Evolutionary conservation across 306 rosid genomes (phyloP), one percentile per base, ranked within the genome.

Genomic region (Calophaca sinica): DNA sequence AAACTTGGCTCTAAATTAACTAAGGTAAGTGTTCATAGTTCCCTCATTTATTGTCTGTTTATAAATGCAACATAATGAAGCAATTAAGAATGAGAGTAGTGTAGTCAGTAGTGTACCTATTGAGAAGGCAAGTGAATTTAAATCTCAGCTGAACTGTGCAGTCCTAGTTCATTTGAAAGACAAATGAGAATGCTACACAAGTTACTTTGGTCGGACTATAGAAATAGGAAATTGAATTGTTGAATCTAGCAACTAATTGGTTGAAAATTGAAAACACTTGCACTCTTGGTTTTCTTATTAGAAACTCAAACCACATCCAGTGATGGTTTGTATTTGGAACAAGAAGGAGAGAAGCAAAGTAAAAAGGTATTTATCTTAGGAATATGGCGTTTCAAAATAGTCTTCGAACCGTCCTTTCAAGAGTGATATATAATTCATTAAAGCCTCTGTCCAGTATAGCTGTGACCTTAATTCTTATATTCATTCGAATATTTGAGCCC

Each of bases 1-100:
- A 86, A 81, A 66, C 74, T 73, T 55, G 44, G 51, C 79, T 81
- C 67, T 74, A 82, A 80, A 77, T 59, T 84, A 71, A 85, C 71
- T 14, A 82, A 84, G 94, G 97, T 94, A 70, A 5, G 74, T 12
- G 26, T 63, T 82, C 83, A 36, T 62, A 36, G 66, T 68, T 44
- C 61, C 70, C 65, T 69, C 60, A 48, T 82, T 77, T 60, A 63
- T 44, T 28, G 9, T 9, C 45, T 54, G 48, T 67, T 48, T 68
- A 12, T 28, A 62, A 15, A 63, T 74, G 60, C 10, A 15, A 63
- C 14, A 62, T 62, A 26, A 60, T 49, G 55, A 68, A 66, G 55
- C 29, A 45, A 61, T 81, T 76, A 29, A 29, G 26, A 28, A 54
- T 42, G 4, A 66, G 28, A 73, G 62, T 15, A 46, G 26, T 20